Base-by-base conservation (phyloP, 2,329 filamentous ascomycete species). In the Taxawa tesnikishii region DNA sequence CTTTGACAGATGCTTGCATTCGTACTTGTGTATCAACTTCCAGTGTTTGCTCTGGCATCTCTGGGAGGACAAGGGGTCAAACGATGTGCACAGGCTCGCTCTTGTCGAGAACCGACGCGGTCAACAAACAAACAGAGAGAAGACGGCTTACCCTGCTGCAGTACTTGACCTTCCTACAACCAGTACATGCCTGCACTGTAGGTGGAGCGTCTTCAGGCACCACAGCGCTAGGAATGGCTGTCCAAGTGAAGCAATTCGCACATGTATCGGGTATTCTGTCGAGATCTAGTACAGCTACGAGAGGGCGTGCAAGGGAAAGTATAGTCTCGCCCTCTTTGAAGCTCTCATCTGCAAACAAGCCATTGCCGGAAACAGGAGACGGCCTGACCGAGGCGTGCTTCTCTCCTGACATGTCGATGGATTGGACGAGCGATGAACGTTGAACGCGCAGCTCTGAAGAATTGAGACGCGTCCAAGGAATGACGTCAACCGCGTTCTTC, bases 21-120 rank as follows among this genome's bases (percentile, higher is more conserved):
- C 72, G 36, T 66, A 51, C 33, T 72, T 73, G 54, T 79, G 74
- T 7, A 60, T 58, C 12, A 61, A 56, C 31, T 63, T 67, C 74
- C 74, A 79, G 15, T 72, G 65, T 43, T 63, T 59, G 26, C 58
- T 53, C 54, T 79, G 74, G 47, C 74, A 79, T 16, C 46, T 53
- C 69, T 76, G 37, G 21, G 27, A 31, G 5, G 18, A 17, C n/a
- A 33, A 15, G 10, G 9, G 5, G 9, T 17, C 18, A 7, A 5
- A 32, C 19, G 13, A 30, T 29, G n/a, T n/a, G n/a, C n/a, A n/a
- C n/a, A n/a, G n/a, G n/a, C n/a, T n/a, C n/a, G n/a, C 14, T 29
- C 14, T 15, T 29, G 14, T 11, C 25, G 6, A 11, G n/a, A 27
- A 14, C n/a, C 5, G 8, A 11, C 9, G 12, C 10, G 24, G 6